Evolutionary conservation across 2,329 filamentous ascomycete species (phyloP).

Genomic region (Fusarium kyushuense): DNA sequence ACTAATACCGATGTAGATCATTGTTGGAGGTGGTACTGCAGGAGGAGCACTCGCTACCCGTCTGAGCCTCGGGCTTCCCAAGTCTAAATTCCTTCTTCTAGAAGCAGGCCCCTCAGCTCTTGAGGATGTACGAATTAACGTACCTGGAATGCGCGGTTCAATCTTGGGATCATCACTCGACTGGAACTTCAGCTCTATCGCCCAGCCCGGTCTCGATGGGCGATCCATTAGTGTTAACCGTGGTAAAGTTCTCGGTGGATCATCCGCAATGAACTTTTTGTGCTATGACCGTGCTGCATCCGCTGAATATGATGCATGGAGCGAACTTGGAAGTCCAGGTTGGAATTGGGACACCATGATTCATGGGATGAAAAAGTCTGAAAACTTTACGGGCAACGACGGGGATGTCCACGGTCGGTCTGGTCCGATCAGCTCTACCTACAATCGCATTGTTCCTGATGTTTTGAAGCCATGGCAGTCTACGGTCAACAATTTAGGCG

Average conservation of each 20-base stretch:
- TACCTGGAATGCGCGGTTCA: constrained; percentile 50
- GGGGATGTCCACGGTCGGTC: constrained; percentile 30
- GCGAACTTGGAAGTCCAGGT: constrained; percentile 52
- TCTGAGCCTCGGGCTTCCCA: constrained; percentile 49
- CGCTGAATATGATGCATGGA: constrained; percentile 55
- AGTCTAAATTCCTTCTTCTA: constrained; percentile 48
- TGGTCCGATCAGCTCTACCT: constrained; percentile 45
- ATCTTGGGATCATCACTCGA: constrained; percentile 48
- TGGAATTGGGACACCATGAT: constrained; percentile 56
- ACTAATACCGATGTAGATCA: constrained; percentile 28
- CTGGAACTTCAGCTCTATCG: constrained; percentile 59
- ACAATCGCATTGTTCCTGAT: constrained; percentile 57
- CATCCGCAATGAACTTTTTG: constrained; percentile 49
- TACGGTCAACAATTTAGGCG: constrained; percentile 46
- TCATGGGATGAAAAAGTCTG: constrained; percentile 47
- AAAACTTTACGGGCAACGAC: constrained; percentile 38
- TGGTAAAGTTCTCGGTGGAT: constrained; percentile 63
- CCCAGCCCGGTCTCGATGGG: constrained; percentile 55
- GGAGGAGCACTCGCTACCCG: constrained; percentile 51
- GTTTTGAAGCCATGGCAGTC: constrained; percentile 58
- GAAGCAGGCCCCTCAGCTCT: constrained; percentile 48
- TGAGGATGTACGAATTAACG: constrained; percentile 50
- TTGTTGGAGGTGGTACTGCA: constrained; percentile 53
- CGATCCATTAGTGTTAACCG: constrained; percentile 58
- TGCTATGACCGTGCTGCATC: constrained; percentile 54